Base-by-base conservation (phyloP, 176 grass and related monocot species). In the Musa troglodytarum region DNA sequence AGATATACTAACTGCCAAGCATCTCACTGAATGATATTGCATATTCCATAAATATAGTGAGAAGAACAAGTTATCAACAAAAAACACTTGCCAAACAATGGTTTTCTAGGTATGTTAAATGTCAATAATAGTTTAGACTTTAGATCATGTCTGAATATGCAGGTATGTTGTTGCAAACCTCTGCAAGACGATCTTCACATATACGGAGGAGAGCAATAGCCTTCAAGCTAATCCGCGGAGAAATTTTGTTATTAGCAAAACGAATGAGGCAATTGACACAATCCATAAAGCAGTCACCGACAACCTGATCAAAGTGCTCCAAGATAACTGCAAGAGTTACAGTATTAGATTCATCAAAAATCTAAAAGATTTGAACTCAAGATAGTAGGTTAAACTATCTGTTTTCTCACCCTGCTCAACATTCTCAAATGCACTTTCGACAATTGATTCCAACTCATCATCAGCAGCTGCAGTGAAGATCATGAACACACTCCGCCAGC, bases 371-470 rank as follows among this genome's bases (percentile, higher is more conserved):
- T 17, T 17, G 13, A 73, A 21, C 9, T 58, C 20, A 53, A 49
- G 13, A 64, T 34, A 73, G 14, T 51, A 1, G 11, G 10, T 21
- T 54, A 80, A 51, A 57, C 63, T 10, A 51, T 57, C 81, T 65
- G 50, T 74, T 22, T 9, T 15, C 6, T 80, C 72, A 89, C 90
- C 87, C 85, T 99, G 96, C 78, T 99, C 96, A 28, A 95, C 88
- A 20, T 99, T 99, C 89, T 99, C 96, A 81, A 99, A 99, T 76
- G 96, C 96, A 81, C 88, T 99, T 81, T 99, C 96, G 79, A 99
- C 85, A 50, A 99, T 99, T 78, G 85, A 81, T 85, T 99, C 96
- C 10, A 82, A 83, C 22, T 94, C 88, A 19, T 99, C 96, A 63
- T 99, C 96, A 59, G 96, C 88, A 1, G 96, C 88, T 52, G 96